phyloP scores from a whole-genome alignment of 768 basidiomycete species.

The Austroboletus eburneus region DNA sequence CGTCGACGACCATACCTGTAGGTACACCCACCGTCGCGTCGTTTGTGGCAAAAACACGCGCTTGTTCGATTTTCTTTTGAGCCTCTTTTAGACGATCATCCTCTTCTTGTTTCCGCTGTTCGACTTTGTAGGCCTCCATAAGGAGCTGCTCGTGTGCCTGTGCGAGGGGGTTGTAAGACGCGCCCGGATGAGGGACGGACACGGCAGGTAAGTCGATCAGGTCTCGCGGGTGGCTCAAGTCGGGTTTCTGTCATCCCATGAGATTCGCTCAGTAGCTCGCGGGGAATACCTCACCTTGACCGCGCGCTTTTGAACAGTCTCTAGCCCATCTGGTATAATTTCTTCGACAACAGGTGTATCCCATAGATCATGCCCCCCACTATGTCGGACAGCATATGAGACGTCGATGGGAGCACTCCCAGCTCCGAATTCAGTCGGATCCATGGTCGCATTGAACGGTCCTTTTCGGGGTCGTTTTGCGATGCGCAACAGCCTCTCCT shows the following conservation, averaged over 20 bases:
- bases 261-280: background rate
- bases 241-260: slow-evolving; percentile 42
- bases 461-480: slow-evolving; percentile 68
- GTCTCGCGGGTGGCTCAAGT: slow-evolving; percentile 41
- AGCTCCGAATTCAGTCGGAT: slow-evolving; percentile 60
- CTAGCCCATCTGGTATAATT: slow-evolving; percentile 40
- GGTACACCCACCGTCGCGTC: slow-evolving; percentile 37
- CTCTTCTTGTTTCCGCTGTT: slow-evolving; percentile 53
- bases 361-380: slow-evolving; percentile 69
- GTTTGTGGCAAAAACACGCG: slow-evolving; percentile 33
- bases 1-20: slow-evolving; percentile 65
- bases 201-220: slow-evolving; percentile 64
- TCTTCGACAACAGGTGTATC: slow-evolving; percentile 30
- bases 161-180: slow-evolving; percentile 85
- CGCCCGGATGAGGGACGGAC: slow-evolving; percentile 69
- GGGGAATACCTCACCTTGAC: slow-evolving; percentile 46
- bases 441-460: slow-evolving; percentile 66
- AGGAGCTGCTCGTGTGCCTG: slow-evolving; percentile 71
- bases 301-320: slow-evolving; percentile 34
- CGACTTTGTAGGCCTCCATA: slow-evolving; percentile 59
- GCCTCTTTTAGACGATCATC: slow-evolving; percentile 49
- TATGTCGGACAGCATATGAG: slow-evolving; percentile 64
- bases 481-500: slow-evolving; percentile 71
- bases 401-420: slow-evolving; percentile 64
- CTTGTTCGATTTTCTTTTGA: slow-evolving; percentile 53